Percentiles rank a stretch among this genome's conserved stretches.
Conservation (phyloP, 371 early-diverging fungal species). For the Mortierella sp. region DNA sequence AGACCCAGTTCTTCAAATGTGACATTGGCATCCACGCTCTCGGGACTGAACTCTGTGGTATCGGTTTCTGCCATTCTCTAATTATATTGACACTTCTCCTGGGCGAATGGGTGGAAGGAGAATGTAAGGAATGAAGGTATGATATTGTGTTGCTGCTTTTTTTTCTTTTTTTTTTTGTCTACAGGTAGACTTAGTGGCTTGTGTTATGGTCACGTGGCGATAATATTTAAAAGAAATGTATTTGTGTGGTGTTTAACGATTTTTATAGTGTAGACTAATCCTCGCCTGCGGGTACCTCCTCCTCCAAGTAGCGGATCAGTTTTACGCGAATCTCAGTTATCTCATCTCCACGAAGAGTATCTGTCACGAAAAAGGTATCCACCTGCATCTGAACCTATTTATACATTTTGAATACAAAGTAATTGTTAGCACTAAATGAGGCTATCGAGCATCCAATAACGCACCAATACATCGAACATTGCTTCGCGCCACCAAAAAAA, state of each 20-base stretch:
- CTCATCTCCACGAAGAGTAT: slow-evolving; percentile 92
- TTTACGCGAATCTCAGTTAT: slow-evolving; percentile 91
- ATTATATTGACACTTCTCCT: background rate
- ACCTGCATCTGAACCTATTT: slow-evolving; percentile 90
- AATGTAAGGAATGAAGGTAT: slow-evolving; percentile 1
- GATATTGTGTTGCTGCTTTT: background rate
- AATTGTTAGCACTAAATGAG: background rate
- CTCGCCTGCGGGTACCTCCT: slow-evolving; percentile 95
- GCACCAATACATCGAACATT: too few relatives aligned
- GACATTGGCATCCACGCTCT: slow-evolving; percentile 51
- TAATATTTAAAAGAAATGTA: background rate
- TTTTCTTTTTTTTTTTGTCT: background rate
- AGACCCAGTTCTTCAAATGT: slow-evolving; percentile 68
- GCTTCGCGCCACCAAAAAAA: too few relatives aligned
- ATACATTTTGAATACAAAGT: background rate
- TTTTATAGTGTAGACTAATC: slow-evolving; percentile 66
- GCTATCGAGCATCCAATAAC: background rate
- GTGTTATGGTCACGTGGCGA: slow-evolving; percentile 10
- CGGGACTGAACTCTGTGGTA: slow-evolving; percentile 48
- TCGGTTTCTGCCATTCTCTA: slow-evolving; percentile 41
- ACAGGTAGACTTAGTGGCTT: slow-evolving; percentile 18
- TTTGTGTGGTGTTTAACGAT: background rate
- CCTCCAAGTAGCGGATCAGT: slow-evolving; percentile 89
- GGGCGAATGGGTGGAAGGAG: slow-evolving; percentile 1
- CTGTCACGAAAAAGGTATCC: slow-evolving; percentile 86